These are phyloP conservation scores for Fraxinus platypoda DNA, from an alignment of 305 asterid species.

Conservation along the genomic window DNA sequence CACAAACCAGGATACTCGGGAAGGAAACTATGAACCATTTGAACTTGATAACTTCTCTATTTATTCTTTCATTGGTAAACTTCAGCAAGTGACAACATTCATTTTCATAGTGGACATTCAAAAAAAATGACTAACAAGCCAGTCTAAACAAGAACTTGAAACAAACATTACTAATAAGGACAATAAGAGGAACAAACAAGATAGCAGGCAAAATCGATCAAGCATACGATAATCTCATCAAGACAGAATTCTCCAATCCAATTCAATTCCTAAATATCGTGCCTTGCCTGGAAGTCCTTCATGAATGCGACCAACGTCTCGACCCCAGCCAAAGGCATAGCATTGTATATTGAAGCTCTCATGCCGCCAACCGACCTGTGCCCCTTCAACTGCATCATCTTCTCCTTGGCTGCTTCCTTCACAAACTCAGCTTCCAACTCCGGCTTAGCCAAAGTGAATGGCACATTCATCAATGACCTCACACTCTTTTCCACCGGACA, in stretches of 20 bases:
- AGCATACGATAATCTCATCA: neutral
- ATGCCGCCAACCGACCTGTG: conserved; percentile 93
- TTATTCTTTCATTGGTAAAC: neutral
- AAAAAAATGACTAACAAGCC: neutral
- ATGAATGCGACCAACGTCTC: conserved; percentile 84
- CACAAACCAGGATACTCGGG: neutral
- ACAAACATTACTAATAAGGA: neutral
- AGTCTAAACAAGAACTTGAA: neutral
- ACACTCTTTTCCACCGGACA: conserved; percentile 83
- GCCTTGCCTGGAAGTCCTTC: conserved; percentile 90
- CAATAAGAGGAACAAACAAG: neutral
- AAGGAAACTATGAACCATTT: neutral
- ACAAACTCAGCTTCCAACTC: conserved; percentile 83
- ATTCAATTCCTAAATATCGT: conserved; percentile 31
- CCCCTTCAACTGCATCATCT: conserved; percentile 93
- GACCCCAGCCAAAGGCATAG: conserved; percentile 92
- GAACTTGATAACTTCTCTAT: neutral
- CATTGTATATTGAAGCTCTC: conserved; percentile 96
- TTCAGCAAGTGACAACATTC: neutral
- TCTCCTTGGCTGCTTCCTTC: conserved; percentile 84
- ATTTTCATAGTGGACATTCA: neutral
- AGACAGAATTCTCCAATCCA: neutral
- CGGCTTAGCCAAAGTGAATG: conserved; percentile 61
- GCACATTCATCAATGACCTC: conserved; percentile 90
- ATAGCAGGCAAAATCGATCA: neutral